These are phyloP conservation scores for Ustilago nuda DNA, from an alignment of 1,284 basidiomycete species.

Conservation along the genomic window DNA sequence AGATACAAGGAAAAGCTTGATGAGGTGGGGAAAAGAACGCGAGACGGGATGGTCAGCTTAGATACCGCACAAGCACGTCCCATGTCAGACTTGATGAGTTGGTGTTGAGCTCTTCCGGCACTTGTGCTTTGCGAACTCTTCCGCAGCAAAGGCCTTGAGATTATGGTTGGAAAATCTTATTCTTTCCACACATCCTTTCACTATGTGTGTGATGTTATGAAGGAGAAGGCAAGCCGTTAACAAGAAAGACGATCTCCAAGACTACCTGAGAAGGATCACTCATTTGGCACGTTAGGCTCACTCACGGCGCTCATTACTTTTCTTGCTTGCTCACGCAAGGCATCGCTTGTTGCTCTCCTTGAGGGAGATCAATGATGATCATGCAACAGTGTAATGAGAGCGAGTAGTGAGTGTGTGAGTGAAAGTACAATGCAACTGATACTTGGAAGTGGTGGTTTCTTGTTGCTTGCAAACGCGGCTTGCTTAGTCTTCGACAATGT, in stretches of 20 bases:
- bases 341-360: background rate
- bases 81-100: no score
- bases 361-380: background rate
- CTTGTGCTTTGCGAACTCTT: background rate
- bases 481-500: constrained; percentile 53
- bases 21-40: no score
- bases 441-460: background rate
- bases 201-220: background rate
- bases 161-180: background rate
- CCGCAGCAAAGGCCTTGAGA: background rate
- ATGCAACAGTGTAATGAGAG: background rate
- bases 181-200: background rate
- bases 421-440: background rate
- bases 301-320: background rate
- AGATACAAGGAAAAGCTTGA: no score
- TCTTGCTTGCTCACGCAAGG: background rate
- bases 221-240: background rate
- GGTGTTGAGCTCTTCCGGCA: background rate
- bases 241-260: background rate
- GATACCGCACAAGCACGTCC: no score
- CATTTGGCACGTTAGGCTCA: no score
- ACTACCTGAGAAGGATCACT: background rate
- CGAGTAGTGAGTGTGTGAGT: constrained; percentile 9
- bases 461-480: background rate
- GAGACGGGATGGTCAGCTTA: no score